phyloP scores from a whole-genome alignment of 345 rosid species.

The Citrus sp. region DNA sequence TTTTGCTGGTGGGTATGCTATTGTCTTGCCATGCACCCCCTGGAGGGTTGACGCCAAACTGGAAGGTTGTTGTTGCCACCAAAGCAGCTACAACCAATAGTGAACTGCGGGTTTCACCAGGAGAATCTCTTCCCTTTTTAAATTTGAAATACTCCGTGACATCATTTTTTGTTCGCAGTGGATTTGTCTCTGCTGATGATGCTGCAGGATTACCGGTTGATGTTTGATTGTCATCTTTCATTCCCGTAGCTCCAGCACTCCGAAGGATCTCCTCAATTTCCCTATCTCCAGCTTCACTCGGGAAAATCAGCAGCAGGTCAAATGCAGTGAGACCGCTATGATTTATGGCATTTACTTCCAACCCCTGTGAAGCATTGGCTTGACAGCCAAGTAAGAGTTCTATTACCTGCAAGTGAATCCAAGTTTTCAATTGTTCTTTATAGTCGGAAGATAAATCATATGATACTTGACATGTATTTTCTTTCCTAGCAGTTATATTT shows the following conservation, averaged over 20 bases:
- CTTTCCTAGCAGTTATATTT: not conserved
- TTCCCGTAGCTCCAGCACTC: constrained; percentile 35
- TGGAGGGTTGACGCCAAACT: constrained; percentile 50
- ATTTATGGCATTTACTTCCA: constrained; percentile 45
- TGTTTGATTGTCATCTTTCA: constrained; percentile 12
- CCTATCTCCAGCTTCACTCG: constrained; percentile 56
- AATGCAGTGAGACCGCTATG: constrained; percentile 43
- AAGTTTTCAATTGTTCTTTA: not conserved
- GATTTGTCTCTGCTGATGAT: constrained; percentile 19
- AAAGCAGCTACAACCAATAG: constrained; percentile 42
- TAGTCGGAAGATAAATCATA: not conserved
- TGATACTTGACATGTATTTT: not conserved
- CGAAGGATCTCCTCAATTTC: constrained; percentile 43
- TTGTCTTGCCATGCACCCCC: constrained; percentile 59
- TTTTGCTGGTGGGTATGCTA: constrained; percentile 10
- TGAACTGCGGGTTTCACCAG: constrained; percentile 29
- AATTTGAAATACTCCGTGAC: constrained; percentile 51
- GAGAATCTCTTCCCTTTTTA: constrained; percentile 50
- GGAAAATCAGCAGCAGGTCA: constrained; percentile 44
- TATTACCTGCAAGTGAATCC: constrained; percentile 37
- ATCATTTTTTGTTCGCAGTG: constrained; percentile 6
- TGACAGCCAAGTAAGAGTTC: constrained; percentile 33
- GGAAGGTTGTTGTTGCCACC: constrained; percentile 57
- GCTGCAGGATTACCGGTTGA: not conserved
- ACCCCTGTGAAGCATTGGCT: constrained; percentile 9